Base-by-base conservation (phyloP, 2,329 filamentous ascomycete genomes). In the Colletotrichum musicola region DNA sequence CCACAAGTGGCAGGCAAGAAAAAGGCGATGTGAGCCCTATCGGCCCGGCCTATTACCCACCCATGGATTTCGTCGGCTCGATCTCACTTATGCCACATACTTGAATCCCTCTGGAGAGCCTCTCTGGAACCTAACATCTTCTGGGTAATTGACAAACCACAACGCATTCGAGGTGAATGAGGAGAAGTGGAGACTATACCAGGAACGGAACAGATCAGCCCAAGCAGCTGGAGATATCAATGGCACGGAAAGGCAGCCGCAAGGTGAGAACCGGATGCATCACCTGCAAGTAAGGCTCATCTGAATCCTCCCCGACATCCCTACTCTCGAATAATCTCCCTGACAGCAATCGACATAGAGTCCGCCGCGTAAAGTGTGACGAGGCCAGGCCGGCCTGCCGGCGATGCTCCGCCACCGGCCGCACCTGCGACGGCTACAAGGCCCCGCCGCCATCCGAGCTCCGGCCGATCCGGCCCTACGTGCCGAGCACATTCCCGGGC, bases 331-430 rank as follows among this genome's bases (percentile, higher is more conserved):
- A 12, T 6, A 27, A 35, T n/a, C 9, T 14, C 6, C 6, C 46
- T 20, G 12, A 20, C 64, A 87, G 1, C 2, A 3, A 10, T 9
- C 7, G 30, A 35, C 30, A 10, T 35, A 35, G 85, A 75, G 81
- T 85, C 49, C 84, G 86, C 59, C 85, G 85, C 64, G 82, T 88
- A 53, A 88, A 88, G 75, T 89, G 86, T 74, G 86, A 88, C 69
- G 86, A 88, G 75, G 77, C 76, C 14, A 87, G 85, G 62, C 86
- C 86, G 1, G 77, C 75, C 46, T 89, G 87, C 72, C 75, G 81
- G 44, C 82, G 84, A 67, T 89, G 87, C 73, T 81, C 81, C 25
- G 84, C 81, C 64, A 88, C 86, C 3, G 86, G 86, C n/a, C 82
- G 87, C 58, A 82, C 80, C 71, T 89, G 87, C 73, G 86, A 88